Evolutionary conservation across 2,329 filamentous ascomycete species (phyloP).

Genomic region (Tolypocladium tropicale): DNA sequence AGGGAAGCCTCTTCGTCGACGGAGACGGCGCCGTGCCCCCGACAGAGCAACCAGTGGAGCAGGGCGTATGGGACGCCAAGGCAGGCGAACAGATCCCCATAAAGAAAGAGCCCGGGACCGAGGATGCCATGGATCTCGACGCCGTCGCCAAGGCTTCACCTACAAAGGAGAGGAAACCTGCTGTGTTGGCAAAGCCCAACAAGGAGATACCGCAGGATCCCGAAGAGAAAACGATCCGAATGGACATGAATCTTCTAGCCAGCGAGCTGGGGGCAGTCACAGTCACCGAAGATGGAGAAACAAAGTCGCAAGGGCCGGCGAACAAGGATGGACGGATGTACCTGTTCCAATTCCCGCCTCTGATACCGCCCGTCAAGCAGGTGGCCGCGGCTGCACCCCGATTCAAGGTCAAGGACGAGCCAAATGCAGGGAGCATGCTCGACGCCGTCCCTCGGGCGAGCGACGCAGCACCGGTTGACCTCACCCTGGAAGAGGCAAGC

Average conservation of each 20-base stretch:
- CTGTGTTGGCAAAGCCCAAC: conserved; percentile 9
- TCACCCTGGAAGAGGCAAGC: conserved; percentile 23
- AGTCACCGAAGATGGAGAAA: conserved; percentile 17
- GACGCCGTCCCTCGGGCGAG: conserved; percentile 6
- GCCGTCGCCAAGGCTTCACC: conserved; percentile 11
- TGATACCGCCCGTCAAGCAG: conserved; percentile 44
- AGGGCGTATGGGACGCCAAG: conserved; percentile 34
- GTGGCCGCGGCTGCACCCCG: conserved; percentile 12
- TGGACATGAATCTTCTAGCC: conserved; percentile 30
- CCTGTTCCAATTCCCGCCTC: conserved; percentile 54
- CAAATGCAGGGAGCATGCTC: conserved; percentile 27
- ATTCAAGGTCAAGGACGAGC: conserved; percentile 31
- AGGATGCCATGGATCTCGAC: conserved; percentile 32
- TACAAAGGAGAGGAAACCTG: conserved; percentile 12
- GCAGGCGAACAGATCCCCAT: conserved; percentile 24
- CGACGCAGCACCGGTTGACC: conserved; percentile 25
- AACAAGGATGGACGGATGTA: conserved; percentile 48
- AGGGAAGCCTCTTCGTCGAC: conserved; percentile 36
- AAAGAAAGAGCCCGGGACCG: conserved; percentile 34
- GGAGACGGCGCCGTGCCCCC: conserved; percentile 16
- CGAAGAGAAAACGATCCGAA: conserved; percentile 27
- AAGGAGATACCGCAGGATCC: conserved; percentile 19
- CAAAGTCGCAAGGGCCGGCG: conserved; percentile 16
- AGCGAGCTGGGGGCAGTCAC: conserved; percentile 30
- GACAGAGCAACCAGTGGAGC: conserved; percentile 21